Percentiles rank a stretch among this genome's conserved stretches.
Evolutionary conservation across 1,139 yeast species (phyloP).

Genomic region (Taiozyma sp.): DNA sequence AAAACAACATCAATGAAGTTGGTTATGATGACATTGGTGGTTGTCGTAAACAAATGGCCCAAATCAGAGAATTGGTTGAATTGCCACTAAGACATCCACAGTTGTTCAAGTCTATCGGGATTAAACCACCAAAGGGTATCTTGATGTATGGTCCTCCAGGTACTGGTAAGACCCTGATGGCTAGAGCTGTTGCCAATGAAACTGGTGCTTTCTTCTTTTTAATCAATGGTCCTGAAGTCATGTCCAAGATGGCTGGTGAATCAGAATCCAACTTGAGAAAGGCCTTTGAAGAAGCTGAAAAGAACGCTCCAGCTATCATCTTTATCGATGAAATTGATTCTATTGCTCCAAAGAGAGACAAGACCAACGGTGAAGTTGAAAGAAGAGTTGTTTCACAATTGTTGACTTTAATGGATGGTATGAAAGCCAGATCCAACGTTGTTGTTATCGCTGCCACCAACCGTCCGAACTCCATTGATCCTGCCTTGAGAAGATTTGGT

Average conservation of each 20-base stretch:
- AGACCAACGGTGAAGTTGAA: constrained; percentile 98
- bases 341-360: constrained; percentile 99
- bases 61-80: constrained; percentile 94
- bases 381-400: constrained; percentile 98
- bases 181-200: constrained; percentile 98
- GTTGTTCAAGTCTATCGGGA: constrained; percentile 93
- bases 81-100: constrained; percentile 97
- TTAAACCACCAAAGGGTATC: constrained; percentile 95
- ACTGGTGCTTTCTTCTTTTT: constrained; percentile 98
- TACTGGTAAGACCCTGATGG: constrained; percentile 99
- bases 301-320: constrained; percentile 94
- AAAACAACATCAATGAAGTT: constrained; percentile 89
- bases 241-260: constrained; percentile 99
- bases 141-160: constrained; percentile 99
- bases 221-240: constrained; percentile 99
- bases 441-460: constrained; percentile 96
- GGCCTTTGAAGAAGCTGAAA: constrained; percentile 99
- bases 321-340: constrained; percentile 98
- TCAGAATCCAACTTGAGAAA: constrained; percentile 95
- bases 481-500: constrained; percentile 97
- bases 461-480: constrained; percentile 97
- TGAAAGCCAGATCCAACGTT: constrained; percentile 96
- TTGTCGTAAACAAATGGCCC: constrained; percentile 98
- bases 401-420: constrained; percentile 97
- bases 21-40: constrained; percentile 99